Evolutionary conservation across 352 stramenopile species (phyloP), one percentile per base, ranked within the genome.

Genomic region (Blastocystis sp.): DNA sequence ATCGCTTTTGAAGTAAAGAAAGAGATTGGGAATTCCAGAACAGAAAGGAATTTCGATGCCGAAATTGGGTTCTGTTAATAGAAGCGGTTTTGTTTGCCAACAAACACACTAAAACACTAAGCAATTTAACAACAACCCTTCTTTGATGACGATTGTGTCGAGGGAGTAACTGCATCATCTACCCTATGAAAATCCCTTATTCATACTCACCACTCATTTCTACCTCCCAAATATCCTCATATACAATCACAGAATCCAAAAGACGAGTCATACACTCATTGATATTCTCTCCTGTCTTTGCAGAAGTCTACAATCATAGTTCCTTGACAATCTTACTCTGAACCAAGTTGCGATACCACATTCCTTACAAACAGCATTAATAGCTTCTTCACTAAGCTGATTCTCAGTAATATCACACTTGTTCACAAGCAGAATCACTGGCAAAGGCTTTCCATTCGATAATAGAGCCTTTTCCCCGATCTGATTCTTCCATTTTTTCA

Each of bases 381-480:
- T 66, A 17, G 58, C 48, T 35, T 68, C 56, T 22, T 84, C 73
- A 11, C 19, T 44, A 22, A 84, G 19, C 24, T 19, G 53, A 48
- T 84, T 80, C 11, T 90, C 92, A 48, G 93, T 92, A 58, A 97
- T 82, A 90, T 97, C 95, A 78, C 94, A 96, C 92, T 98, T 98
- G 91, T 98, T 98, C 44, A 93, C 95, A 59, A 95, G 95, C 7
- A 98, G 90, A 90, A 97, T 94, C 35, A 97, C 94, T 7, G 95
- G 95, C 13, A 98, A 90, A 0, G 93, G 90, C 89, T 96, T 95
- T 78, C 94, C 93, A 89, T 98, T 97, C 4, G 95, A 94, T 0
- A 98, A 92, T 51, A 94, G 92, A 0, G 96, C 94, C 91, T 97
- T 97, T 4, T 95, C 94, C 84, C 97, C 94, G 66, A 98, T 95